phyloP scores from a whole-genome alignment of 2,329 filamentous ascomycete genomes.

The Nannizziopsis barbatae region DNA sequence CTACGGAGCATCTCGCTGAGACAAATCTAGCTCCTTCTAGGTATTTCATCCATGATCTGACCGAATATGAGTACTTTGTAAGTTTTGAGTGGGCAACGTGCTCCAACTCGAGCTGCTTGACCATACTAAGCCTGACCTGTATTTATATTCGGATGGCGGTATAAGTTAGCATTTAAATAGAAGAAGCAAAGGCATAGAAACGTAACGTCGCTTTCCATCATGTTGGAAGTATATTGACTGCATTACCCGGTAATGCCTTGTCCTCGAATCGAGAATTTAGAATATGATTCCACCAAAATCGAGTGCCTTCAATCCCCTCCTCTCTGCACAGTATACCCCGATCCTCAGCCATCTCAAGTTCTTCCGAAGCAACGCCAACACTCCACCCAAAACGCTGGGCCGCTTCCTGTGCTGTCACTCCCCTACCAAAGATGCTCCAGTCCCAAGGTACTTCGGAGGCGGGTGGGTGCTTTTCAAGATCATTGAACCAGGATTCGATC shows the following conservation, averaged over 20 bases:
- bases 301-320: conserved; percentile 77
- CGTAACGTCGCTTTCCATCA: too few relatives aligned
- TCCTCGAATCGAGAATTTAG: neutral
- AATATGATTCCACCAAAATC: conserved; percentile 79
- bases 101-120: too few relatives aligned
- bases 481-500: conserved; percentile 64
- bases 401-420: conserved; percentile 78
- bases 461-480: conserved; percentile 56
- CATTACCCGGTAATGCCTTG: neutral
- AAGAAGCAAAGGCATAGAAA: too few relatives aligned
- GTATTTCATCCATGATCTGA: too few relatives aligned
- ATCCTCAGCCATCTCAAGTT: conserved; percentile 95
- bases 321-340: conserved; percentile 77
- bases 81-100: too few relatives aligned
- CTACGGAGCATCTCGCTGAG: too few relatives aligned
- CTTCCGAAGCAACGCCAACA: conserved; percentile 86
- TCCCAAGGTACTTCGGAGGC: conserved; percentile 61
- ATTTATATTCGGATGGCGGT: too few relatives aligned
- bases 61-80: too few relatives aligned
- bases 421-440: conserved; percentile 64
- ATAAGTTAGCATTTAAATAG: too few relatives aligned
- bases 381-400: conserved; percentile 94
- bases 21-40: too few relatives aligned
- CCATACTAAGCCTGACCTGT: too few relatives aligned
- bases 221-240: too few relatives aligned